These are phyloP conservation scores for Ogataea polymorpha DNA, from an alignment of 805 yeast genomes.

Conservation along the genomic window DNA sequence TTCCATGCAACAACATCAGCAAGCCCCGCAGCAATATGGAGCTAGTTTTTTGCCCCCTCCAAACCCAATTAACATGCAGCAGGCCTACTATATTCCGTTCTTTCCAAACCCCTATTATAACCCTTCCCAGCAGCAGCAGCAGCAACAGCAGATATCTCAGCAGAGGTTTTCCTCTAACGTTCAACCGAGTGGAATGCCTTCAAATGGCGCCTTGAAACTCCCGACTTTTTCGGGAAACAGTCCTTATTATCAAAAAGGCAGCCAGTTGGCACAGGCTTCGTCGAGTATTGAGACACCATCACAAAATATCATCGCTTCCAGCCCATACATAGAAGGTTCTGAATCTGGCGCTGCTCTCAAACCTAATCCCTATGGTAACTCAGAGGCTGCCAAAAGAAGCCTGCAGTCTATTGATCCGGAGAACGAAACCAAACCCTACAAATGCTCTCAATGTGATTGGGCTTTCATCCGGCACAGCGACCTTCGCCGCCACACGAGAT, in stretches of 20 bases:
- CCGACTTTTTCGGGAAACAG: constrained; percentile 16
- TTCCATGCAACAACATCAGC: constrained; percentile 14
- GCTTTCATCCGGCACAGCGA: constrained; percentile 68
- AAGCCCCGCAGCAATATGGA: constrained; percentile 21
- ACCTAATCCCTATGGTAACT: constrained; percentile 16
- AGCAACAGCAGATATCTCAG: constrained; percentile 25
- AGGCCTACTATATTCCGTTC: constrained; percentile 24
- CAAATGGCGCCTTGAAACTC: constrained; percentile 13
- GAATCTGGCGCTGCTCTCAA: constrained; percentile 13
- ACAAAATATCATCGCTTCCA: constrained; percentile 3
- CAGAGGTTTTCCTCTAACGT: constrained; percentile 19
- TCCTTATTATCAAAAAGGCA: constrained; percentile 14
- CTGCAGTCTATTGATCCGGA: constrained; percentile 19
- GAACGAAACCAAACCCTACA: constrained; percentile 32
- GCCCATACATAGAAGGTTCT: constrained; percentile 10
- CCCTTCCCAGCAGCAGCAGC: constrained; percentile 15
- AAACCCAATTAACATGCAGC: constrained; percentile 24
- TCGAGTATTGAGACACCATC: constrained; percentile 5
- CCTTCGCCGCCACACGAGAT: constrained; percentile 61
- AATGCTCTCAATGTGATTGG: constrained; percentile 57
- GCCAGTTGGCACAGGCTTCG: constrained; percentile 9
- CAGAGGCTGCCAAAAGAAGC: constrained; percentile 12
- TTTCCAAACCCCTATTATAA: constrained; percentile 23
- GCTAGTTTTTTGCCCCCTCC: constrained; percentile 27
- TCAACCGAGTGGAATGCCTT: constrained; percentile 11